A percentile compares a stretch with the other conserved stretches of the same genome.
Conservation (phyloP, 768 basidiomycete genomes). For the Calocera cornea region DNA sequence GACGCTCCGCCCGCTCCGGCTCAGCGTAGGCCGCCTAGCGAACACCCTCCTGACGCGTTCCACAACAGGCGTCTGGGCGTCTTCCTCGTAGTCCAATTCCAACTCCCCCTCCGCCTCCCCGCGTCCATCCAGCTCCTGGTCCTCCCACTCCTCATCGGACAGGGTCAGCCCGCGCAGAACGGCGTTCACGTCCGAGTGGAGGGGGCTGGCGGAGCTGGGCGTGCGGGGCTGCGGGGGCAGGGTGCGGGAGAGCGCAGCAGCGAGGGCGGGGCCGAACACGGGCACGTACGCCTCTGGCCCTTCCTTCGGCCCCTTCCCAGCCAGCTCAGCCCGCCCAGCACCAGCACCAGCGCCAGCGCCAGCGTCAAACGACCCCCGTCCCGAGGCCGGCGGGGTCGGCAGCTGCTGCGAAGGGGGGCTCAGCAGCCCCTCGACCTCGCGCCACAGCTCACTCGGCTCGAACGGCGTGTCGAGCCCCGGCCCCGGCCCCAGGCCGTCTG, state of each 20-base stretch:
- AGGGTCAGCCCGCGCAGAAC: neutral
- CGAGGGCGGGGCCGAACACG: neutral
- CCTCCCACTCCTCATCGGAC: neutral
- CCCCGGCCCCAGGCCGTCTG: neutral
- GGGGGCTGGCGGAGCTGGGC: neutral
- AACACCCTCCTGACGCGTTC: neutral
- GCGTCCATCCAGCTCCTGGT: neutral
- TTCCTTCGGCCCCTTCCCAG: neutral
- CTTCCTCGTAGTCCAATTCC: neutral
- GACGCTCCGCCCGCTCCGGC: neutral
- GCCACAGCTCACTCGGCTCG: neutral
- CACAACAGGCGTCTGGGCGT: neutral
- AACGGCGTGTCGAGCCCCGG: neutral
- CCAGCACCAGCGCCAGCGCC: neutral
- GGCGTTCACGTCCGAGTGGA: neutral
- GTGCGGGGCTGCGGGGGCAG: neutral
- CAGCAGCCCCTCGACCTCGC: neutral
- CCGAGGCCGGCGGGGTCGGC: neutral
- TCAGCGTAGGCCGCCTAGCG: neutral
- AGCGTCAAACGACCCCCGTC: neutral
- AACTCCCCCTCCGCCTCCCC: neutral
- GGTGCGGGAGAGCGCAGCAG: neutral
- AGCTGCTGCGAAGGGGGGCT: neutral
- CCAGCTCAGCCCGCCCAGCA: neutral
- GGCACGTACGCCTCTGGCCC: neutral